Conservation (phyloP, 2,329 filamentous ascomycete species). For the Ceratocystis colombiana region DNA sequence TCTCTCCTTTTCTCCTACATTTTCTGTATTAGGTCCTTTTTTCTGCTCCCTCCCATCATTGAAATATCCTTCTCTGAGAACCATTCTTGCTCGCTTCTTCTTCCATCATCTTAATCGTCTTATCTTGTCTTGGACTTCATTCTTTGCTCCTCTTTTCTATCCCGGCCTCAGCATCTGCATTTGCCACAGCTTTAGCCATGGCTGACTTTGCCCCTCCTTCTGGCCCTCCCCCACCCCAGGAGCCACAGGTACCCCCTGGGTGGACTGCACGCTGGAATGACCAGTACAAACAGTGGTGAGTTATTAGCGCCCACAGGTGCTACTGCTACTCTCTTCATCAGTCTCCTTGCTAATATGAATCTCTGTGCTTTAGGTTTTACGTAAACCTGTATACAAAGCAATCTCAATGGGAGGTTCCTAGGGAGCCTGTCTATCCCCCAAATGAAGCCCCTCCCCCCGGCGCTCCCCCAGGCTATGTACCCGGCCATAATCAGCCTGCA, state of each 20-base stretch:
- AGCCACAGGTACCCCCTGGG: constrained; percentile 54
- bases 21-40: background rate
- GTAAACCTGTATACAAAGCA: constrained; percentile 80
- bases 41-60: background rate
- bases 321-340: constrained; percentile 23
- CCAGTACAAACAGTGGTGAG: constrained; percentile 74
- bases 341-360: constrained; percentile 10
- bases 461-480: constrained; percentile 58
- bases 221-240: constrained; percentile 48
- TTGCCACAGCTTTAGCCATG: constrained; percentile 33
- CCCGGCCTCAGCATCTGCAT: background rate
- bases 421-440: constrained; percentile 51
- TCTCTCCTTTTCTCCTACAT: background rate
- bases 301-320: background rate
- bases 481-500: constrained; percentile 31
- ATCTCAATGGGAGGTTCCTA: constrained; percentile 84
- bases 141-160: background rate
- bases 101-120: background rate
- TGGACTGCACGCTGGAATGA: constrained; percentile 82
- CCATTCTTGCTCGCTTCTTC: background rate
- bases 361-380: constrained; percentile 57
- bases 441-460: constrained; percentile 39
- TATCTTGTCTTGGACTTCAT: background rate
- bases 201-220: constrained; percentile 41
- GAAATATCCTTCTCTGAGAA: background rate